Conservation (phyloP, 192 early-diverging fungal genomes). For the Anaeromyces robustus region DNA sequence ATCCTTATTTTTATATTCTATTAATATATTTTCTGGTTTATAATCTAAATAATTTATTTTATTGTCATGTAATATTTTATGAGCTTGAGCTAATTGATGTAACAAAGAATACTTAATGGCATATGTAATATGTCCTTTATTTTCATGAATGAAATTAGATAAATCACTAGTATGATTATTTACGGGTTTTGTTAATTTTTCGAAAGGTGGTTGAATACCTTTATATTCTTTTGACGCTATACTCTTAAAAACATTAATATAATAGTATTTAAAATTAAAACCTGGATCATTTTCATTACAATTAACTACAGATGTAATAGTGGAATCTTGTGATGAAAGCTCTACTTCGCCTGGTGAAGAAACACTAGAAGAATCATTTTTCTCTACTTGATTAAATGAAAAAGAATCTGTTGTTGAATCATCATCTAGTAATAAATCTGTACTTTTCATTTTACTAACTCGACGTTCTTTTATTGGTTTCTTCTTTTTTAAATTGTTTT, state of each 20-base stretch:
- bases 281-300: not conserved
- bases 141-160: not conserved
- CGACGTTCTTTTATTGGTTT: not conserved
- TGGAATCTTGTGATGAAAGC: not conserved
- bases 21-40: not conserved
- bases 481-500: not conserved
- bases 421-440: not conserved
- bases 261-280: not conserved
- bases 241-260: not conserved
- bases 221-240: not conserved
- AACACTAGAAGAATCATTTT: not conserved
- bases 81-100: constrained; percentile 10
- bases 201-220: not conserved
- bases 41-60: constrained; percentile 10
- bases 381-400: not conserved
- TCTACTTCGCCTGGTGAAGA: not conserved
- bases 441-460: not conserved
- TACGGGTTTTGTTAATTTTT: constrained; percentile 2
- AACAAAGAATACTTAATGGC: not conserved
- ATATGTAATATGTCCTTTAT: not conserved
- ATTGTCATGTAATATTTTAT: not conserved
- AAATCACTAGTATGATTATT: constrained; percentile 14
- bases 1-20: not conserved
- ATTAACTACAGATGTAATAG: not conserved
- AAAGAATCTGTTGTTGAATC: not conserved